Evolutionary conservation across 441 rosid species (phyloP), one percentile per base, ranked within the genome.

Genomic region (Eutrema salsugineum): DNA sequence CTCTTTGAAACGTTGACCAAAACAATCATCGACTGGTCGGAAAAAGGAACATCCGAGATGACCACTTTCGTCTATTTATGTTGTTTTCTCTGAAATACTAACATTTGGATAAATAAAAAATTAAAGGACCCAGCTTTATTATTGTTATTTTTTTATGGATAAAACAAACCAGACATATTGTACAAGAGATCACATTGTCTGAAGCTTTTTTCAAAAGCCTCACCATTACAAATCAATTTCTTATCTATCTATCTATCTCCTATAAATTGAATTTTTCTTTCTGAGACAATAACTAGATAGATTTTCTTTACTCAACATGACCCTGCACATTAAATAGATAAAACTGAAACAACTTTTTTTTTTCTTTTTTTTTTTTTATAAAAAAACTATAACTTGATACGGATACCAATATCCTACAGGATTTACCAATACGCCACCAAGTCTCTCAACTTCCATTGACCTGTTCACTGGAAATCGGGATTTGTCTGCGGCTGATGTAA

Each of bases 21-120:
- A 62, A n/a, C 63, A 70, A 62, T 71, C 63, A 71, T 51, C 69
- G 1, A 62, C 76, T 62, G 76, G 76, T 71, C 76, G 63, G 76
- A 43, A 71, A 61, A 61, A 50, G 54, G 68, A 39, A 70, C 75
- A 40, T 32, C 54, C 55, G 12, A 51, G 54, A 71, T 30, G 33
- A 51, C 63, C 5, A 14, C 19, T 71, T 62, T 71, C 27, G 44
- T 61, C 54, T 70, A 5, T 35, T 63, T 44, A 27, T 61, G 5
- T 42, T 27, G 2, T 27, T 38, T 22, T 22, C 5, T 50, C 1
- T 32, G 12, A 8, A 10, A 49, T 5, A n/a, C 2, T 39, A 39
- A 3, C 0, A 17, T 6, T 54, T 55, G 35, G 63, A 68, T 55
- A 28, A 67, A 10, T 32, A 28, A 10, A 20, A 51, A 27, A 38